phyloP scores from a whole-genome alignment of 805 yeast genomes.

The Candida insectalens region DNA sequence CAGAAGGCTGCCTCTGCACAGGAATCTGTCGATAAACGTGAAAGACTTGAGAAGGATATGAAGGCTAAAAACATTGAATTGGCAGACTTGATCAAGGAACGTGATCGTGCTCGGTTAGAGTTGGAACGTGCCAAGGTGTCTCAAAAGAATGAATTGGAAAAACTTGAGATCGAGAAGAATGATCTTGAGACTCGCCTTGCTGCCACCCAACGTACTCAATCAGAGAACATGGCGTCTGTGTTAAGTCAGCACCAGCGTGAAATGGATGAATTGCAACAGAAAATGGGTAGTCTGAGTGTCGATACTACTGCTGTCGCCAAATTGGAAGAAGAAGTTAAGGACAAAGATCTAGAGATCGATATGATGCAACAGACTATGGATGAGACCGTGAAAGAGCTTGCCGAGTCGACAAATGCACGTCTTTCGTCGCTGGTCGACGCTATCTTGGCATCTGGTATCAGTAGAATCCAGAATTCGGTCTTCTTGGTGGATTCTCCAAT shows the following conservation, averaged over 20 bases:
- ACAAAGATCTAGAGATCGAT: conserved; percentile 71
- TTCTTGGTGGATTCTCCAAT: conserved; percentile 68
- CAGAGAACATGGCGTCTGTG: conserved; percentile 50
- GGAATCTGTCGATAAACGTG: conserved; percentile 79
- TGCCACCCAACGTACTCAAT: conserved; percentile 51
- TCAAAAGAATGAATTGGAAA: conserved; percentile 56
- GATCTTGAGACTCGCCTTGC: conserved; percentile 48
- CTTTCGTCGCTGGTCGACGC: conserved; percentile 55
- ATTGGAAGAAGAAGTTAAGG: conserved; percentile 40
- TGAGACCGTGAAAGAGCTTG: conserved; percentile 52
- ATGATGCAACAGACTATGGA: conserved; percentile 74
- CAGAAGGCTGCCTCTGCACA: conserved; percentile 84
- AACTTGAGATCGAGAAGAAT: conserved; percentile 53
- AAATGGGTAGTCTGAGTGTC: conserved; percentile 21
- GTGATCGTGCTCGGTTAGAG: conserved; percentile 82
- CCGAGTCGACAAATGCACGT: conserved; percentile 34
- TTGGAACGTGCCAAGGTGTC: conserved; percentile 60
- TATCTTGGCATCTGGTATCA: conserved; percentile 56
- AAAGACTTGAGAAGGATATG: conserved; percentile 70
- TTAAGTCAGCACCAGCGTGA: conserved; percentile 58
- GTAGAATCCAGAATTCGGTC: conserved; percentile 61
- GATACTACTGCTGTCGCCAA: conserved; percentile 18
- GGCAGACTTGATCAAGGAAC: conserved; percentile 80
- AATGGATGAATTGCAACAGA: conserved; percentile 37
- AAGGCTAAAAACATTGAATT: conserved; percentile 80